A percentile compares a stretch with the other conserved stretches of the same genome.
These are phyloP conservation scores for Collybia sp. DNA, from an alignment of 768 basidiomycete genomes.

Conservation along the genomic window DNA sequence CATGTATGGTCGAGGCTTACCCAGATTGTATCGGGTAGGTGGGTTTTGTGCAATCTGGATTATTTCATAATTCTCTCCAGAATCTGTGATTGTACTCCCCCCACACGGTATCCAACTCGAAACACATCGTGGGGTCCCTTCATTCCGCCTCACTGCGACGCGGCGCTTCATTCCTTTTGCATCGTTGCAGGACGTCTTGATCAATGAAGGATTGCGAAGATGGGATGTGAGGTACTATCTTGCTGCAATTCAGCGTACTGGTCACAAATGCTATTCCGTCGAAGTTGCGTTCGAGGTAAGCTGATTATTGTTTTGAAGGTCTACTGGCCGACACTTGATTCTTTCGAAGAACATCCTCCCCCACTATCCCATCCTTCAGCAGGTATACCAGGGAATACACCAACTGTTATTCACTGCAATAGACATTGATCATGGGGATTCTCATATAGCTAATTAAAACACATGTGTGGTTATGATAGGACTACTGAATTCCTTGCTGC, in stretches of 20 bases:
- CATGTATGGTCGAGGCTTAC: slow-evolving; percentile 4
- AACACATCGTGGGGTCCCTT: slow-evolving; percentile 55
- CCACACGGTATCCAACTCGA: slow-evolving; percentile 73
- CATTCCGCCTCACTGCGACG: slow-evolving; percentile 25
- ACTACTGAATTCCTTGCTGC: slow-evolving; percentile 8
- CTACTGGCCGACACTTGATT: slow-evolving; percentile 2
- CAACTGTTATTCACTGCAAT: slow-evolving; percentile 24
- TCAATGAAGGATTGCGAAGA: slow-evolving; percentile 68
- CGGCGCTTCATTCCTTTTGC: slow-evolving; percentile 59
- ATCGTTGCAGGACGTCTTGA: slow-evolving; percentile 54
- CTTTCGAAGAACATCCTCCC: slow-evolving; percentile 60
- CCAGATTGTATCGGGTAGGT: slow-evolving; percentile 8
- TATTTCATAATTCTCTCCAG: slow-evolving; percentile 25
- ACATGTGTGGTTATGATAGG: slow-evolving; percentile 7
- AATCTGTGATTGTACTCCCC: slow-evolving; percentile 66
- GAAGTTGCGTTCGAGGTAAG: slow-evolving; percentile 61
- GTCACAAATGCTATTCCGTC: slow-evolving; percentile 24
- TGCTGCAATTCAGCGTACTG: slow-evolving; percentile 35
- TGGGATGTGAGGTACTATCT: slow-evolving; percentile 76
- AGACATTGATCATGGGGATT: too few relatives aligned
- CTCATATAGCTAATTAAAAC: not conserved
- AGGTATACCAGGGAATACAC: slow-evolving; percentile 60
- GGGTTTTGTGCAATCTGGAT: not conserved
- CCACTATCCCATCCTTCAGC: slow-evolving; percentile 51
- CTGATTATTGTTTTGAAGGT: slow-evolving; percentile 3